Base-by-base conservation (phyloP, 2,329 filamentous ascomycete species). In the Penicillium decumbens region DNA sequence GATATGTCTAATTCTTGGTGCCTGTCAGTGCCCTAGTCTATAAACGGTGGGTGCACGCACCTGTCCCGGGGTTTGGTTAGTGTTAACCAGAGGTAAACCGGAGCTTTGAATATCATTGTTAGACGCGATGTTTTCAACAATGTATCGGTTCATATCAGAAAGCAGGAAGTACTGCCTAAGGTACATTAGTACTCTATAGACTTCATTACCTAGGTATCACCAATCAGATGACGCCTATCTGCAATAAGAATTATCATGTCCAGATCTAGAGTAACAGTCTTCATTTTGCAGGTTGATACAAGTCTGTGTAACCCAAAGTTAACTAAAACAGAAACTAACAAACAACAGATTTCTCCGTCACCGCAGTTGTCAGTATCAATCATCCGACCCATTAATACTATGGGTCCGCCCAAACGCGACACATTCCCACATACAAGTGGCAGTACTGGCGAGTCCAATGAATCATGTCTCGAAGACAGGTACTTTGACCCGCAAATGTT, bases 401-500 rank as follows among this genome's bases (percentile, higher is more conserved):
- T 65, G 61, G 61, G 45, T 65, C 6, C 60, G 61, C 2, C 60
- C 60, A 13, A 45, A 48, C 39, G 54, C 51, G n/a, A 15, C 33
- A 13, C 51, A 53, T 0, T 63, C 59, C 32, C 4, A 48, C 46
- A 9, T 45, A 37, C 24, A 57, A 52, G 43, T 64, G 62, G 61
- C 60, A 65, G 35, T 57, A 59, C 42, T 55, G 61, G 29, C 53
- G 61, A 0, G 52, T 64, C 2, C 61, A 63, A 32, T 51, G 47
- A 10, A 55, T 55, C 3, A 54, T 63, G 20, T 24, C 49, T 7
- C 43, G 57, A 1, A 61, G 61, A 0, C 43, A 53, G 18, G 61
- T 65, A 4, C 49, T 63, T 25, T 49, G 38, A 23, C 57, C 61
- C 8, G 30, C 37, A 3, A 29, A 28, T 13, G 40, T 49, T 6